Percentiles rank a stretch among this genome's conserved stretches.
These are phyloP conservation scores for Colletotrichum cuscutae DNA, from an alignment of 2,329 filamentous ascomycete species.

Conservation along the genomic window DNA sequence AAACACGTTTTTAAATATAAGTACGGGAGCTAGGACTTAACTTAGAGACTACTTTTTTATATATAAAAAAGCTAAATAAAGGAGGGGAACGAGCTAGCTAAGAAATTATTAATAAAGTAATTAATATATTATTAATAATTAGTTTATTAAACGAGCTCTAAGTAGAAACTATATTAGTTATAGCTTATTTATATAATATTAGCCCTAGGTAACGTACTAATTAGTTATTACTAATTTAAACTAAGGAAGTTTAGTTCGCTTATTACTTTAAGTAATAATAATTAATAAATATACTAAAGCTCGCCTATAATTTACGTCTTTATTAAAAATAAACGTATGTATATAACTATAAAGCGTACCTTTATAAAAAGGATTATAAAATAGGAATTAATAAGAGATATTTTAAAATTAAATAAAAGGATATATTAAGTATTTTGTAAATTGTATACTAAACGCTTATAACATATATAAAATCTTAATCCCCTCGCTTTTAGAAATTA, in stretches of 20 bases:
- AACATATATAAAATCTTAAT: background rate
- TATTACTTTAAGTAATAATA: background rate
- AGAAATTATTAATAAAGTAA: background rate
- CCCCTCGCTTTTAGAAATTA: background rate
- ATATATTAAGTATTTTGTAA: background rate
- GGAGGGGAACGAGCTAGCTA: background rate
- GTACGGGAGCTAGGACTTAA: rapidly evolving
- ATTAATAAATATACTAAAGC: background rate
- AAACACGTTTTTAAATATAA: too few relatives aligned
- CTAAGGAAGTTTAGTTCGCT: background rate
- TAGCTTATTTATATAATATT: background rate
- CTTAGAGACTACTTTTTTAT: too few relatives aligned
- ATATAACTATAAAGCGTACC: background rate
- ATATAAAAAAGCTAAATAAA: background rate
- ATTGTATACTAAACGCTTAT: background rate
- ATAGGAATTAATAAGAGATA: too few relatives aligned
- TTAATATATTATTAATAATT: background rate
- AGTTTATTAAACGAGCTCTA: background rate
- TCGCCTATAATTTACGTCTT: rapidly evolving
- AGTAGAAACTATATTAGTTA: background rate
- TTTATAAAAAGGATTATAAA: too few relatives aligned
- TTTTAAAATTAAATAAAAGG: background rate
- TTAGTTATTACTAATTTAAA: background rate
- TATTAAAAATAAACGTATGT: background rate
- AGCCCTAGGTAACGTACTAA: background rate